Evolutionary conservation across 306 rosid species (phyloP).

Genomic region (Quercus agrifolia): DNA sequence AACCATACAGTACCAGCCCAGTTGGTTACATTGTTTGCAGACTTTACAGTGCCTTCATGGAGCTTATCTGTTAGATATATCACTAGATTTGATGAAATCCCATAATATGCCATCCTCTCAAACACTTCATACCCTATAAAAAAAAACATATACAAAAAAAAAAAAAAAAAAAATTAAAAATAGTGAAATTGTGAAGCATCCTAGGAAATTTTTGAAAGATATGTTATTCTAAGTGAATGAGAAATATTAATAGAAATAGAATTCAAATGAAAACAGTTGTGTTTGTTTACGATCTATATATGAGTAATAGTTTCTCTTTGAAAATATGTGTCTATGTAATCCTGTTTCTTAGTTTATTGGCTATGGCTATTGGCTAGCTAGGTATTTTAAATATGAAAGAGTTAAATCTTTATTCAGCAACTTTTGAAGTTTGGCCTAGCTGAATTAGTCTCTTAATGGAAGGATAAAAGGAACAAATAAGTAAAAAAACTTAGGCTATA

Average conservation of each 20-base stretch:
- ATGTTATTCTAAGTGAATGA: too few relatives aligned
- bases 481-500: background rate
- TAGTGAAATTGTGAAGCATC: background rate
- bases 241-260: too few relatives aligned
- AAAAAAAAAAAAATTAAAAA: too few relatives aligned
- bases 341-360: too few relatives aligned
- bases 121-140: slow-evolving; percentile 59
- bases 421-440: too few relatives aligned
- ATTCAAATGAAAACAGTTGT: too few relatives aligned
- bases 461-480: background rate
- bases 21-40: slow-evolving; percentile 68
- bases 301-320: too few relatives aligned
- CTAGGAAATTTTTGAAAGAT: background rate
- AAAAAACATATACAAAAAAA: background rate
- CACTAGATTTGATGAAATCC: slow-evolving; percentile 64
- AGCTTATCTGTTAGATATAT: slow-evolving; percentile 56
- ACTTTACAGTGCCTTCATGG: slow-evolving; percentile 67
- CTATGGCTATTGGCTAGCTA: too few relatives aligned
- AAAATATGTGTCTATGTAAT: too few relatives aligned
- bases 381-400: too few relatives aligned
- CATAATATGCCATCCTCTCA: slow-evolving; percentile 87
- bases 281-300: too few relatives aligned
- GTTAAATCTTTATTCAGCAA: background rate
- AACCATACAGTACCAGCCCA: slow-evolving; percentile 73
- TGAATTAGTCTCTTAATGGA: background rate